Conservation (phyloP, 495 filamentous ascomycete genomes). For the Aspergillus baeticus region DNA sequence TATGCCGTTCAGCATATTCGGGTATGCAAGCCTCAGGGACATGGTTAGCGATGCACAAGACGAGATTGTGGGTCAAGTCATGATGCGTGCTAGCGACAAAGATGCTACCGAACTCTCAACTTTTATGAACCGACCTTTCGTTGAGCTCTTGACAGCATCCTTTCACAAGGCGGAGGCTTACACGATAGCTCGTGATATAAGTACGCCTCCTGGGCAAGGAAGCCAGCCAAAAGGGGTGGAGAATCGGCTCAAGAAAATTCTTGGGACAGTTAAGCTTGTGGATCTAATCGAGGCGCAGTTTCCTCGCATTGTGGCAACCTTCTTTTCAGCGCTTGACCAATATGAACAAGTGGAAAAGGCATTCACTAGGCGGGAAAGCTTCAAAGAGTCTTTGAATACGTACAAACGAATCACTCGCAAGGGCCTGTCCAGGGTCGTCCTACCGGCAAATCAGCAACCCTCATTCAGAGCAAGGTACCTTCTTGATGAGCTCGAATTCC, state of each 20-base stretch:
- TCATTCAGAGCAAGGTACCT: conserved; percentile 78
- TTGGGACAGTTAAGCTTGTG: conserved; percentile 66
- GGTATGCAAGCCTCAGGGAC: conserved; percentile 65
- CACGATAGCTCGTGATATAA: conserved; percentile 75
- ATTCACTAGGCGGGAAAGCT: conserved; percentile 61
- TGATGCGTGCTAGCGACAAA: conserved; percentile 75
- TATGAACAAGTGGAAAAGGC: conserved; percentile 75
- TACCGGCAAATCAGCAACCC: conserved; percentile 80
- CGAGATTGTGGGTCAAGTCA: conserved; percentile 77
- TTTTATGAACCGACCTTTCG: conserved; percentile 51
- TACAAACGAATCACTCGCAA: conserved; percentile 65
- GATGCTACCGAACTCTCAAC: conserved; percentile 57
- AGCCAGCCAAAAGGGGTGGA: conserved; percentile 62
- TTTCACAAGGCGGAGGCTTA: conserved; percentile 86
- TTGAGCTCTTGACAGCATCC: conserved; percentile 59
- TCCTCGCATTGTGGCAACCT: conserved; percentile 67
- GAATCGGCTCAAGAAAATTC: conserved; percentile 60
- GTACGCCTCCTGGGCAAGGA: conserved; percentile 51
- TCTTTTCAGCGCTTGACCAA: conserved; percentile 68
- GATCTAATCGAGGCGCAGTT: conserved; percentile 65
- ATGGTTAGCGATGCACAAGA: conserved; percentile 72
- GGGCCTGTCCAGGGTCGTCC: conserved; percentile 53
- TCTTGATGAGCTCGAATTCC: conserved; percentile 66
- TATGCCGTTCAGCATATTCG: conserved; percentile 82
- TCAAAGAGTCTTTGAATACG: conserved; percentile 56